Percentiles rank a stretch among this genome's conserved stretches.
These are phyloP conservation scores for Exophiala alcalophila DNA, from an alignment of 2,329 filamentous ascomycete species.

Conservation along the genomic window DNA sequence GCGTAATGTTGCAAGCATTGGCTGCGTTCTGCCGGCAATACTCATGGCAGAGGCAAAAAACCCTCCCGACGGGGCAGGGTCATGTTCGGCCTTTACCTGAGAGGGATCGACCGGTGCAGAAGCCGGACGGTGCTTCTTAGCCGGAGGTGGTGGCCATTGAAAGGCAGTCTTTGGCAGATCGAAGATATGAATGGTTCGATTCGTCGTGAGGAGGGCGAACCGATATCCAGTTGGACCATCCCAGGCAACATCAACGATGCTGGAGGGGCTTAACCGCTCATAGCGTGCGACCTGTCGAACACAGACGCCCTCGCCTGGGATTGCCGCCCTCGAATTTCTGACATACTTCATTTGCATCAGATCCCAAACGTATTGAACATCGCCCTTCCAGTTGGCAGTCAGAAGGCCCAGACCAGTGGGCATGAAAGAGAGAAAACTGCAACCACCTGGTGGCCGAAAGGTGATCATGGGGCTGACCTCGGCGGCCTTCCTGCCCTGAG, in stretches of 20 bases:
- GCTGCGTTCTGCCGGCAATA: slow-evolving; percentile 57
- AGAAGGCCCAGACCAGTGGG: slow-evolving; percentile 48
- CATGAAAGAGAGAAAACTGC: slow-evolving; percentile 49
- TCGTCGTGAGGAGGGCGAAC: slow-evolving; percentile 84
- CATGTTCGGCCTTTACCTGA: slow-evolving; percentile 35
- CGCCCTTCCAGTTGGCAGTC: slow-evolving; percentile 49
- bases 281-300: slow-evolving; percentile 87
- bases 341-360: slow-evolving; percentile 48
- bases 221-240: slow-evolving; percentile 75
- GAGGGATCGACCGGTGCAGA: slow-evolving; percentile 34
- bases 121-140: slow-evolving; percentile 42
- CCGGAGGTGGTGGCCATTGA: slow-evolving; percentile 72
- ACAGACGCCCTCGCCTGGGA: slow-evolving; percentile 28
- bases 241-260: slow-evolving; percentile 89
- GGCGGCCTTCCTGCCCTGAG: slow-evolving; percentile 32
- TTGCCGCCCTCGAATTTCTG: slow-evolving; percentile 34
- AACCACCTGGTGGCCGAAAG: slow-evolving; percentile 49
- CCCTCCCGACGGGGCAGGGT: slow-evolving; percentile 48
- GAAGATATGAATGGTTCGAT: slow-evolving; percentile 91
- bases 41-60: slow-evolving; percentile 69
- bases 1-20: slow-evolving; percentile 66
- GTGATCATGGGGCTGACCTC: slow-evolving; percentile 40
- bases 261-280: slow-evolving; percentile 84
- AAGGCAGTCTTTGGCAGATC: slow-evolving; percentile 80
- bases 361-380: slow-evolving; percentile 52